A percentile compares a stretch with the other conserved stretches of the same genome.
phyloP scores from a whole-genome alignment of 352 stramenopile species.

The Elongisporangium undulatum region DNA sequence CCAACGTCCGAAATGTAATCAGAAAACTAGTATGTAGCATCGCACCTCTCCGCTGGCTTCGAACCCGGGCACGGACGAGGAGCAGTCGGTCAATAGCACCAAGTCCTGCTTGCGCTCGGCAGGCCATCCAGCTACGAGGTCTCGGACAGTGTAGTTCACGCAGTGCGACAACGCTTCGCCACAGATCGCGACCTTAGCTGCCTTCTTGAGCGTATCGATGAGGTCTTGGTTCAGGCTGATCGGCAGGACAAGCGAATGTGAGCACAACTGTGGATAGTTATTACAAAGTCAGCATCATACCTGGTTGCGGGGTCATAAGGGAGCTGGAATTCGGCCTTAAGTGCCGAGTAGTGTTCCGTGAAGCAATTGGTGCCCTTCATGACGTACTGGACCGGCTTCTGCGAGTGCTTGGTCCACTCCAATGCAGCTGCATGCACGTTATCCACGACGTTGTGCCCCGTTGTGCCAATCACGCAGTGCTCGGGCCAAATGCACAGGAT shows the following conservation, averaged over 20 bases:
- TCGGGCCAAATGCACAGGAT: slow-evolving; percentile 96
- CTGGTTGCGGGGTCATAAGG: slow-evolving; percentile 58
- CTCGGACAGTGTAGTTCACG: slow-evolving; percentile 95
- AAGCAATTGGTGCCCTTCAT: slow-evolving; percentile 94
- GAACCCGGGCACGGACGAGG: slow-evolving; percentile 68
- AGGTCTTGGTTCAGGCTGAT: slow-evolving; percentile 81
- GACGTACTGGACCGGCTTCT: slow-evolving; percentile 81
- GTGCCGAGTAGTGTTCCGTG: slow-evolving; percentile 96
- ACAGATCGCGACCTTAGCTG: slow-evolving; percentile 87
- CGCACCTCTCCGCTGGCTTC: slow-evolving; percentile 58
- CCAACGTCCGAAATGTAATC: neutral
- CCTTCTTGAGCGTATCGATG: slow-evolving; percentile 81
- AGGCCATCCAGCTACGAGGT: slow-evolving; percentile 87
- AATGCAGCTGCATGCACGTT: slow-evolving; percentile 80
- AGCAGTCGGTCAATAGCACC: slow-evolving; percentile 75
- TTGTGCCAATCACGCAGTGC: slow-evolving; percentile 94
- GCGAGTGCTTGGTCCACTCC: slow-evolving; percentile 73
- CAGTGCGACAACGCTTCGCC: slow-evolving; percentile 96
- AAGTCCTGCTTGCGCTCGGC: slow-evolving; percentile 57
- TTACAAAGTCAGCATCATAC: slow-evolving; percentile 10
- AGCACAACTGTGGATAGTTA: neutral
- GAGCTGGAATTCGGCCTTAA: slow-evolving; percentile 92
- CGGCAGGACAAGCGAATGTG: slow-evolving; percentile 14
- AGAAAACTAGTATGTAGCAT: neutral
- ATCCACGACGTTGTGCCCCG: slow-evolving; percentile 87